Percentiles rank a stretch among this genome's conserved stretches.
phyloP scores from a whole-genome alignment of 345 rosid genomes.

The Chamaenerion angustifolium region DNA sequence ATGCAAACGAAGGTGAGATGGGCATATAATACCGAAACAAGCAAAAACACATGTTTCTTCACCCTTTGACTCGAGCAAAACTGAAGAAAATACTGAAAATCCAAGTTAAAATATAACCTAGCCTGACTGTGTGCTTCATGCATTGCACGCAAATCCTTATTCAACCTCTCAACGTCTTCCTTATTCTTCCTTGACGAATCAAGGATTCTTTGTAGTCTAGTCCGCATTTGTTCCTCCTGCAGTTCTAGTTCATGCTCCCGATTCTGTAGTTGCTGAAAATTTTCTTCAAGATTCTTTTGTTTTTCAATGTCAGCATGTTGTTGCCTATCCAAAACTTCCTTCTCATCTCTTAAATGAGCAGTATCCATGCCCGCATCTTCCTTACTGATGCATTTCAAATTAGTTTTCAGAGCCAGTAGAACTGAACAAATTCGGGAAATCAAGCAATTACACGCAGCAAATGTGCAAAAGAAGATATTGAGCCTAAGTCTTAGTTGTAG shows the following conservation, averaged over 20 bases:
- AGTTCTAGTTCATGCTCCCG: constrained; percentile 59
- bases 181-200: constrained; percentile 50
- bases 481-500: not conserved
- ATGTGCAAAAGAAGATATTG: not conserved
- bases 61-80: not conserved
- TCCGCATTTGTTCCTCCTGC: constrained; percentile 67
- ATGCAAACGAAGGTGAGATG: not conserved
- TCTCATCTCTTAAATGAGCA: constrained; percentile 76
- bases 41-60: not conserved
- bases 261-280: constrained; percentile 69
- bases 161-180: constrained; percentile 40
- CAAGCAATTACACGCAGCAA: not conserved
- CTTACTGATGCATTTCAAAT: constrained; percentile 38
- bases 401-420: not conserved
- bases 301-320: constrained; percentile 87
- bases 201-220: constrained; percentile 44
- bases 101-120: constrained; percentile 30
- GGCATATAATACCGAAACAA: too few relatives aligned
- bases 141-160: constrained; percentile 53
- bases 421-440: not conserved
- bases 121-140: constrained; percentile 65
- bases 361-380: constrained; percentile 94
- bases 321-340: constrained; percentile 90
- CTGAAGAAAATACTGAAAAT: not conserved
- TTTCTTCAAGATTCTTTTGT: constrained; percentile 85